Base-by-base conservation (phyloP, 768 basidiomycete genomes). In the Panus rudis region DNA sequence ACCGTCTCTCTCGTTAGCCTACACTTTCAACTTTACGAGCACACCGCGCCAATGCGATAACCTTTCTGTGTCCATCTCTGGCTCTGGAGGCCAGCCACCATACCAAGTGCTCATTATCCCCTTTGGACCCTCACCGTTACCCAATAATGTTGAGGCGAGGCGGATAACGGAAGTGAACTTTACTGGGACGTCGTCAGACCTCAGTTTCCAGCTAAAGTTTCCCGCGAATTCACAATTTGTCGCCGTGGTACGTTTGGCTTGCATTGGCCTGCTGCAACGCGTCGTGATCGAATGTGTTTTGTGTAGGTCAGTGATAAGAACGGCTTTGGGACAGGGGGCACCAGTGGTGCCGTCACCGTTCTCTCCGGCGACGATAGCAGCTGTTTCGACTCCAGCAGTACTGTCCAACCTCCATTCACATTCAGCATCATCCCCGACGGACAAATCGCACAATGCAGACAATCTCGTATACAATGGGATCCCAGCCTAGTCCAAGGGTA, bases 181-280 rank as follows among this genome's bases (percentile, higher is more conserved):
- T 54, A 46, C 63, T 16, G 71, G 61, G 21, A 53, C 61, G 5
- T 43, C 63, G 16, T 65, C 57, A 2, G 63, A 67, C 19, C 52
- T 76, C 22, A 67, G 59, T 27, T 81, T 88, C 58, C 61, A 73
- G 55, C 69, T 87, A 41, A 72, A 69, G 22, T 89, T 73, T 56
- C 86, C 86, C 0, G 68, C 62, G 37, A 70, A 76, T 55, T 83
- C 84, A 3, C 79, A 84, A 53, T 80, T 90, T 42, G 83, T 89
- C 20, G 78, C 81, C 4, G 80, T 87, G 54, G 85, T 86, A 53
- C 64, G 82, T 77, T 5, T n/a, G n/a, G 11, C 23, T 27, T n/a
- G 28, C 38, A 24, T 43, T 24, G 19, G 16, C 12, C 20, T 10
- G 16, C 7, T 19, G 31, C 31, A 7, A 32, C 32, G 4, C 21